Evolutionary conservation across 2,329 filamentous ascomycete species (phyloP).

Genomic region (Chaetothyriales sp.): DNA sequence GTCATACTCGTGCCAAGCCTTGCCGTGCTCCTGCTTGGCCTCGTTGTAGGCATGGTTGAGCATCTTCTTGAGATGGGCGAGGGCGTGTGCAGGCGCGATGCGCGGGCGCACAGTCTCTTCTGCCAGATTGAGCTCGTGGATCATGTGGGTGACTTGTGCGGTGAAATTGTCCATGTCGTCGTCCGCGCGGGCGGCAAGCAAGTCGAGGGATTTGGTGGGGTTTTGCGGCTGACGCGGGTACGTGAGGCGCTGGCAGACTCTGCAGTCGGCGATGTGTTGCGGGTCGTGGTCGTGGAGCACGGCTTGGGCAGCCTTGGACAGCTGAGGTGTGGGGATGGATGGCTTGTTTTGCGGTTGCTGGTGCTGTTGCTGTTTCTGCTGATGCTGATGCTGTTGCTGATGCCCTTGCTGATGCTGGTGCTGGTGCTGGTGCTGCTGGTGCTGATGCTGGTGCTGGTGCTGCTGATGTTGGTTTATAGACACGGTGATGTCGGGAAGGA

Average conservation of each 20-base stretch:
- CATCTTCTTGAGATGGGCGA: constrained; percentile 71
- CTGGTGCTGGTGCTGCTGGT: constrained; percentile 16
- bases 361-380: constrained; percentile 18
- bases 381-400: constrained; percentile 10
- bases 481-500: constrained; percentile 50
- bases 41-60: constrained; percentile 68
- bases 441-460: constrained; percentile 12
- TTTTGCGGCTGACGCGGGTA: constrained; percentile 1
- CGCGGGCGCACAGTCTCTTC: constrained; percentile 48
- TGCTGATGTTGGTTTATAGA: constrained; percentile 9
- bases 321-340: constrained; percentile 16
- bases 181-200: constrained; percentile 10
- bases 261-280: constrained; percentile 43
- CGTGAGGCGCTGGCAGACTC: constrained; percentile 38
- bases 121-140: constrained; percentile 26
- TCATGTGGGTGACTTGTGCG: constrained; percentile 14
- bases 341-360: constrained; percentile 2
- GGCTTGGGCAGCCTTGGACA: constrained; percentile 28
- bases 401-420: too few relatives aligned
- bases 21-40: constrained; percentile 54
- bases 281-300: constrained; percentile 31
- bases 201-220: constrained; percentile 1
- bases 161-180: constrained; percentile 23
- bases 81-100: constrained; percentile 55
- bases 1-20: constrained; percentile 21